Base-by-base conservation (phyloP, 306 rosid species). In the Quercus rubra region DNA sequence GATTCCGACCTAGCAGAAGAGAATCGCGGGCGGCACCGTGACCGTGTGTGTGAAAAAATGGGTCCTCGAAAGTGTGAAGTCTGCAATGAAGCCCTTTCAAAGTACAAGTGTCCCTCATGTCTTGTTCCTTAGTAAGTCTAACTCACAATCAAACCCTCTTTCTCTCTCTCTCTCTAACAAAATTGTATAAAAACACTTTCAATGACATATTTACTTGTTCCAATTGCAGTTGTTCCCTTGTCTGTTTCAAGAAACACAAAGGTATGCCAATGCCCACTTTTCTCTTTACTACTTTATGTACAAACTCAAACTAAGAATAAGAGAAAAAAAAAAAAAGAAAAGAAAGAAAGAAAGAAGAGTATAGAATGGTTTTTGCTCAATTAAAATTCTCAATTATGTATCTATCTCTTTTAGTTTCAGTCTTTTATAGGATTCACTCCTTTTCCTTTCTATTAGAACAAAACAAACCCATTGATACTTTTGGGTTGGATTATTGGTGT, bases 181-280 rank as follows among this genome's bases (percentile, higher is more conserved):
- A 8, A 41, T 41, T 41, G 46, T 58, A 85, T 56, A 17, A 28
- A 33, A 33, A 10, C 5, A 12, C 35, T 63, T 68, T 17, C 21
- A 23, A 10, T 54, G 5, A 23, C 57, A 71, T 63, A 82, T 85
- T 17, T 61, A 6, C 15, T 72, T 74, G 14, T 49, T 80, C 31
- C 38, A 20, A 28, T 56, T 77, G 84, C 88, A 90, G 95, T 77
- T 94, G 97, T 82, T 91, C 97, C 30, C 76, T 94, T 59, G 38
- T 73, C 74, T 94, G 98, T 80, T 94, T 89, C 87, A 91, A 88
- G 88, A 92, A 85, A 74, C 98, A 94, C 90, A 92, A 91, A 87
- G 98, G 97, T 94, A 59, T 43, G 66, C 2, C 33, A 41, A 41
- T 8, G 46, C 11, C 46, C 46, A 18, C 74, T 71, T 76, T 49